Conservation (phyloP, 257 asterid species). For the Solanum medicagineum region DNA sequence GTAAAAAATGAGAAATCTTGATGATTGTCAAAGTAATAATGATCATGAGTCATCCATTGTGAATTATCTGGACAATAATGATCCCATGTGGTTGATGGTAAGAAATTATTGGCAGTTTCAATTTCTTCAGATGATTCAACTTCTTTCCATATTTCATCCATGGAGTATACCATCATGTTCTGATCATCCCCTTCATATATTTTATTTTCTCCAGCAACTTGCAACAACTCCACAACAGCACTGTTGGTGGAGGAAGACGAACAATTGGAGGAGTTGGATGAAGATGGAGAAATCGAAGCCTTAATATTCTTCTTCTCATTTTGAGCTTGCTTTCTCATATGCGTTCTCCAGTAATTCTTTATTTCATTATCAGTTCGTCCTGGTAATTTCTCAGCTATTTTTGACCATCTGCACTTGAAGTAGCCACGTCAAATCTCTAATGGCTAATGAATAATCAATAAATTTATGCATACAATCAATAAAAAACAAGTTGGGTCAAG, state of each 20-base stretch:
- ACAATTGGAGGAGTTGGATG: conserved; percentile 25
- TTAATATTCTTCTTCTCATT: conserved; percentile 36
- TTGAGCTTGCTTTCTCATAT: conserved; percentile 76
- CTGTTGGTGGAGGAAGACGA: conserved; percentile 24
- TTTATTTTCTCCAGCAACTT: conserved; percentile 5
- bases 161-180: conserved; percentile 22
- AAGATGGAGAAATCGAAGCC: neutral
- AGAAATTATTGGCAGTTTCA: neutral
- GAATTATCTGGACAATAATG: conserved; percentile 24
- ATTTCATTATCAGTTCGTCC: conserved; percentile 96
- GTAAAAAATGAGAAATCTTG: neutral
- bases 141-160: conserved; percentile 90
- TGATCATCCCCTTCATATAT: conserved; percentile 8
- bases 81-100: conserved; percentile 52
- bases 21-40: neutral
- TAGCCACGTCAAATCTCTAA: neutral
- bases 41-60: conserved; percentile 22
- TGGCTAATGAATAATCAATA: neutral
- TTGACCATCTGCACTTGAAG: conserved; percentile 60
- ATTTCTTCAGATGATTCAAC: conserved; percentile 39
- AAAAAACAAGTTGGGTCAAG: neutral
- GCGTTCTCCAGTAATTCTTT: conserved; percentile 92
- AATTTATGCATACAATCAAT: neutral
- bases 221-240: conserved; percentile 1
- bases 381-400: conserved; percentile 76